A percentile compares a stretch with the other conserved stretches of the same genome.
Evolutionary conservation across 805 yeast genomes (phyloP).

Genomic region (Yamadazyma philogaea): DNA sequence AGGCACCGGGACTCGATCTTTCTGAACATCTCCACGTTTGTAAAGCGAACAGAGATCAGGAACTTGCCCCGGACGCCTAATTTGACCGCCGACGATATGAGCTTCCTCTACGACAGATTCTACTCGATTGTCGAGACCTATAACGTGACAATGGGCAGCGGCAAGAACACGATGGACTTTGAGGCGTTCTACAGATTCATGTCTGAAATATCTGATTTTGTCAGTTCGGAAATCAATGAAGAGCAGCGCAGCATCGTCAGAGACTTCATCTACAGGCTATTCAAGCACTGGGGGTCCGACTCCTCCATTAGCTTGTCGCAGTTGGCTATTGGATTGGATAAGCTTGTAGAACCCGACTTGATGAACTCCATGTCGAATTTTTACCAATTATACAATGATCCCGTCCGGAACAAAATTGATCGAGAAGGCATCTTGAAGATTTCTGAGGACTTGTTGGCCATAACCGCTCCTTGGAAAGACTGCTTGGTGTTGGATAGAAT

Average conservation of each 20-base stretch:
- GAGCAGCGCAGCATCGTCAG: slow-evolving; percentile 15
- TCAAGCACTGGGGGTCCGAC: slow-evolving; percentile 66
- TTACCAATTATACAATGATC: slow-evolving; percentile 68
- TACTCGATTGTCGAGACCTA: slow-evolving; percentile 72
- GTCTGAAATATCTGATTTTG: slow-evolving; percentile 81
- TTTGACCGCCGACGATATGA: slow-evolving; percentile 54
- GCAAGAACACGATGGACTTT: slow-evolving; percentile 69
- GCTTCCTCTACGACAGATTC: slow-evolving; percentile 79
- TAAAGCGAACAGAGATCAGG: slow-evolving; percentile 86
- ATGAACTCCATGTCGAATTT: slow-evolving; percentile 77
- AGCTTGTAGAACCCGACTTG: slow-evolving; percentile 65
- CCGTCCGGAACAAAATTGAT: slow-evolving; percentile 56
- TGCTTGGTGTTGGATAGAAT: slow-evolving; percentile 61
- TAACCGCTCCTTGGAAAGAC: slow-evolving; percentile 85
- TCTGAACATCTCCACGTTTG: slow-evolving; percentile 83
- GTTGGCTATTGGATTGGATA: slow-evolving; percentile 70
- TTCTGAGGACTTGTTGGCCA: slow-evolving; percentile 80
- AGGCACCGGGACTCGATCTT: slow-evolving; percentile 74
- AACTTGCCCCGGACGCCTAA: slow-evolving; percentile 74
- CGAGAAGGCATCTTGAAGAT: slow-evolving; percentile 77
- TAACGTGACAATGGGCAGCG: slow-evolving; percentile 46
- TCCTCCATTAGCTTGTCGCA: slow-evolving; percentile 56
- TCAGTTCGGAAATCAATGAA: slow-evolving; percentile 18
- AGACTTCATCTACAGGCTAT: slow-evolving; percentile 52
- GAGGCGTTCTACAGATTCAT: slow-evolving; percentile 70